Evolutionary conservation across 2,329 filamentous ascomycete species (phyloP), one percentile per base, ranked within the genome.

Genomic region (Zelopaecilomyces penicillatus): DNA sequence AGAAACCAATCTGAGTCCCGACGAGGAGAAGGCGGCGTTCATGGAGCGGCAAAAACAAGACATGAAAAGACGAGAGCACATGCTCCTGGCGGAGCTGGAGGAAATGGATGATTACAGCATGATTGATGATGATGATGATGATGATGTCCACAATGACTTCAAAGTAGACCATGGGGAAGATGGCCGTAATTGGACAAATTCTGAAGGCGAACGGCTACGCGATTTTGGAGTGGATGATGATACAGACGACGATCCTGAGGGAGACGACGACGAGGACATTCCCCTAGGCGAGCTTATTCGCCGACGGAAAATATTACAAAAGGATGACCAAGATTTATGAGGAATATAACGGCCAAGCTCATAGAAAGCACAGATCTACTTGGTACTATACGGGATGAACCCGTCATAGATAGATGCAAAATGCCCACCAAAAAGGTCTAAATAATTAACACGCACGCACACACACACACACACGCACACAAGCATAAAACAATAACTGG

Each of bases 151-250:
- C 2, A 75, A 80, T 5, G 51, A 51, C 3, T 57, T 54, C 9
- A 43, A 44, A 11, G 40, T 52, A 8, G 52, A 48, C 2, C 54
- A 57, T 3, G 57, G 56, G 8, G 43, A 52, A 51, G 53, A 53
- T 3, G 52, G 53, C 55, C 73, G 74, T 36, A 75, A 68, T 5
- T 93, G 86, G 86, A 78, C 73, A 0, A 91, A 90, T 52, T 73
- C 78, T 0, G 85, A 91, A 42, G 87, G 86, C 2, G 85, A 91
- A 57, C 70, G 79, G 31, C 64, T 93, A 41, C 71, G 76, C 36
- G 87, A 93, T 55, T 93, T 82, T 57, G 87, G 87, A 2, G 85
- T 93, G 0, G 87, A 91, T 53, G 84, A 88, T 55, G 83, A 86
- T 10, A 76, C 74, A 0, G 83, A 88, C 45, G 57, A 57, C 28